Evolutionary conservation across 2,329 filamentous ascomycete genomes (phyloP), one percentile per base, ranked within the genome.

Genomic region (Chaetomium strumarium): DNA sequence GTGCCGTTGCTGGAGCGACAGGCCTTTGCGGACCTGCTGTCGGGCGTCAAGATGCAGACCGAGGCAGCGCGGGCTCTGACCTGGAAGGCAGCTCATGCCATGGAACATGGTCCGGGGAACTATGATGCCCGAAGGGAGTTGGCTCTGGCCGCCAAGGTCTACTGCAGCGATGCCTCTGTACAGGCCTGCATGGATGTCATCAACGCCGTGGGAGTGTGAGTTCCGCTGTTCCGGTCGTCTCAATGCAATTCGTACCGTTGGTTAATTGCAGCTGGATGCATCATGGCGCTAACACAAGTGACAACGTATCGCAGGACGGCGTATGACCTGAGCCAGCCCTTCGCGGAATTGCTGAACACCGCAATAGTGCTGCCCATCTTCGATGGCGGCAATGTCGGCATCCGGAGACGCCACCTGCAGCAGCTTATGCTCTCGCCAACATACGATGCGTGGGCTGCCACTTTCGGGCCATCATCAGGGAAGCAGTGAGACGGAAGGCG

Each of bases 361-460:
- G 75, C 73, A 0, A 67, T 74, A 55, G 71, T 69, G 4, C 53
- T 78, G 46, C 74, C 75, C 3, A 71, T 74, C 20, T 79, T 80
- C 51, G 77, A 80, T 53, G 75, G 76, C 0, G 77, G 77, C 0
- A 80, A 80, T 61, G 69, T 80, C 11, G 77, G 77, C 0, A 71
- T 80, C 7, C 65, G 77, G 38, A 69, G 76, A 47, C 66, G 76
- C 29, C 71, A 76, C 52, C 58, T 79, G 51, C 71, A 78, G 59
- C 65, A 67, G 51, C 63, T 77, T 17, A 72, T 78, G 59, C 63
- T 71, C 52, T 59, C 61, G 3, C 66, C 72, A 0, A 68, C 61
- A 2, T 79, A 79, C 59, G 64, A 74, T 57, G 68, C 76, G 1
- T 78, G 75, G 76, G 68, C 63, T 11, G 61, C 69, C 12, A 69